Base-by-base conservation (phyloP, 106 monocot genomes). In the Iris macrosiphon region DNA sequence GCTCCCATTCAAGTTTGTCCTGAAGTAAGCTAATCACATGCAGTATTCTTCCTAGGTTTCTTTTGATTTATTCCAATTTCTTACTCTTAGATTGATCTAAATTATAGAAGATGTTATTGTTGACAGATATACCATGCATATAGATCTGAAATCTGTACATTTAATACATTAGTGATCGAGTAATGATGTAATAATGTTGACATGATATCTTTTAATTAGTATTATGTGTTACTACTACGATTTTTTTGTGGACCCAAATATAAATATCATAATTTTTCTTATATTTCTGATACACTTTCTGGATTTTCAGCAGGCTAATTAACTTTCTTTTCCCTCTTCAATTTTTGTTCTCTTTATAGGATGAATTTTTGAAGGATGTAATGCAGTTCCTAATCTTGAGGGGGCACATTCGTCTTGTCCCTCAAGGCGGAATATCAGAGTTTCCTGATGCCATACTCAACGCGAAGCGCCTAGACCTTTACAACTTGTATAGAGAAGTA, bases 361-460 rank as follows among this genome's bases (percentile, higher is more conserved):
- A 85, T 54, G 91, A 92, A 33, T 92, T 92, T 48, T 52, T 92
- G 38, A 92, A 65, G 72, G 91, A 92, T 67, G 91, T 92, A 5
- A 92, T 92, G 81, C 68, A 85, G 29, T 92, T 92, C 63, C 50
- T 92, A 43, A 49, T 85, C 45, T 74, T 64, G 34, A 67, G 85
- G 27, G 91, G 91, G 0, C 91, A 92, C 47, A 78, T 40, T 23
- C 55, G 82, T 40, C 91, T 92, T 57, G 82, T 92, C 23, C 91
- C 91, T 17, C 85, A 81, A 33, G 91, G 91, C 30, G 91, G 91
- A 48, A 40, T 92, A 13, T 66, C 91, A 15, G 85, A 92, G 55
- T 92, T 92, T 73, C 91, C 91, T 47, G 91, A 92, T 64, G 91
- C 85, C 3, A 76, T 92, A 69, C 81, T 92, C 23, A 92, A 92